Base-by-base conservation (phyloP, 768 basidiomycete species). In the Hebeloma cylindrosporum region DNA sequence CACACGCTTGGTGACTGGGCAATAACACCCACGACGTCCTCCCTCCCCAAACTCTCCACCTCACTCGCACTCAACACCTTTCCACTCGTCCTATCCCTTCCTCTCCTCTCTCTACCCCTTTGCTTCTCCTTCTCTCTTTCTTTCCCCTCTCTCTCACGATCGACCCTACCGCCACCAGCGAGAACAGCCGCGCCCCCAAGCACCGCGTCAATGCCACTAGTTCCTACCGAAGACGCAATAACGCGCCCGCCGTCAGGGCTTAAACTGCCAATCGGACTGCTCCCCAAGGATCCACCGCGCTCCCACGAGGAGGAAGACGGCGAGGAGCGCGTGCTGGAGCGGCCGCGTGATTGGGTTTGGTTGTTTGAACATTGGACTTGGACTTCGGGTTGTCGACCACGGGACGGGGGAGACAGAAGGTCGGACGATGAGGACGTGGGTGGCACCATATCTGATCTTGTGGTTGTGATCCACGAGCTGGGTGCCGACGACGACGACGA, bases 311-410 rank as follows among this genome's bases (percentile, higher is more conserved):
- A 58, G n/a, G 77, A 70, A 21, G 78, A 79, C 1, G 80, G 77
- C 11, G 79, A 69, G 5, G 74, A 75, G 28, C 80, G 74, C 14
- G 79, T 72, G 37, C 66, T 67, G 30, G 80, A 80, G 16, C 82
- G 70, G 2, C 83, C 82, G 10, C 83, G 74, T 39, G 66, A 62
- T 44, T 62, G 51, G 51, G 44, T 45, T 36, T 37, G 37, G 32
- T 28, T 38, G 44, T 52, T 59, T 40, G 5, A 49, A 34, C 26
- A 54, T 42, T 31, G 51, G 32, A 22, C 36, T 14, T 40, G 48
- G 35, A 40, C 44, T 25, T 29, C 44, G 27, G 40, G 49, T 44
- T 43, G 52, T 48, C 37, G 60, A 37, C n/a, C 60, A 42, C 51
- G 45, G 13, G 39, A 17, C 10, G 57, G 51, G 7, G 52, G 52